Percentiles rank a stretch among this genome's conserved stretches.
Conservation (phyloP, 1,284 basidiomycete genomes). For the Fomitiporia mediterranea region DNA sequence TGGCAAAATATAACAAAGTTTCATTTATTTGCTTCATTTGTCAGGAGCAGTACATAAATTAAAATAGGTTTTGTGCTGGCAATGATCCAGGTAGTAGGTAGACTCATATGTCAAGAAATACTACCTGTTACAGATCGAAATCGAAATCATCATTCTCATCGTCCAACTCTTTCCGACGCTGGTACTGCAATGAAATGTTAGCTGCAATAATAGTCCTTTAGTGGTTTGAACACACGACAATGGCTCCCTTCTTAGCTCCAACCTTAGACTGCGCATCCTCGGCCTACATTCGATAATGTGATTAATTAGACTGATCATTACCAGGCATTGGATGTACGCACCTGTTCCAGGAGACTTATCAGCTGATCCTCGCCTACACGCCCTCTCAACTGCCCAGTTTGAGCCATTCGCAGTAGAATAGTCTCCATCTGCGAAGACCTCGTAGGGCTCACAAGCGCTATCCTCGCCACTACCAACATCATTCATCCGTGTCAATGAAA, state of each 20-base stretch:
- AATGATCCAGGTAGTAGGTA: not conserved
- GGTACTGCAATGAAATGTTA: slow-evolving; percentile 26
- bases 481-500: slow-evolving; percentile 3
- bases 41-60: too few species aligned
- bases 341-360: slow-evolving; percentile 91
- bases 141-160: slow-evolving; percentile 33
- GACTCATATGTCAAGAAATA: not conserved
- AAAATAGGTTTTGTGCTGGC: not conserved
- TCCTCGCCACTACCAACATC: slow-evolving; percentile 68
- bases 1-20: not conserved
- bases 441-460: slow-evolving; percentile 88
- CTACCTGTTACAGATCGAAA: slow-evolving; percentile 21
- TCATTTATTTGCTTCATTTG: not conserved
- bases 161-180: slow-evolving; percentile 29
- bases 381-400: slow-evolving; percentile 85
- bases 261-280: slow-evolving; percentile 28
- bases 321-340: slow-evolving; percentile 31
- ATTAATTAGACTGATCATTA: not conserved
- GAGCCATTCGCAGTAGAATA: slow-evolving; percentile 86
- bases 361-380: slow-evolving; percentile 86
- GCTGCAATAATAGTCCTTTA: not conserved
- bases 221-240: slow-evolving; percentile 25
- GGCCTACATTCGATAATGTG: slow-evolving; percentile 22
- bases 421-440: slow-evolving; percentile 84
- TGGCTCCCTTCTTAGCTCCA: slow-evolving; percentile 25